Evolutionary conservation across 768 basidiomycete genomes (phyloP), one percentile per base, ranked within the genome.

Genomic region (Rhizopogon vinicolor): DNA sequence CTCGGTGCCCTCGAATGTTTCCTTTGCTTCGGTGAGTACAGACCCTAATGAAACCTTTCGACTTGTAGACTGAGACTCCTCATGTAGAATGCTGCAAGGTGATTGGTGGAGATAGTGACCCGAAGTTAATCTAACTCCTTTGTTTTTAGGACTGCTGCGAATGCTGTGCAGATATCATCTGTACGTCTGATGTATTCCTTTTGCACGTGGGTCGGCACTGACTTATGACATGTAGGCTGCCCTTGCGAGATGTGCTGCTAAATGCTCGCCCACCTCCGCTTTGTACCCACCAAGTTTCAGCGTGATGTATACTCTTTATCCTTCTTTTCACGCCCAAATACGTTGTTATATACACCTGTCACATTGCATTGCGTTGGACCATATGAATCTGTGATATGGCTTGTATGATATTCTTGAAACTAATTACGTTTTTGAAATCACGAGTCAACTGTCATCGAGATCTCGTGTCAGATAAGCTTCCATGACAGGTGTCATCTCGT

Each of bases 171-270:
- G 87, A 89, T 62, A 88, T 89, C 61, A 60, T 89, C 43, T 90
- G 87, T 89, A 65, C 66, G 87, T 63, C 29, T 8, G 13, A 25
- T 25, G 25, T 25, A 16, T 18, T 14, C 29, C 7, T 25, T 22
- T 49, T 9, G 5, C 14, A 37, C 1, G 35, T 2, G 22, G 22
- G 35, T 8, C 14, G 2, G 14, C 14, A 7, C 48, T 49, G 19
- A 49, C 33, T 37, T 22, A 9, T 2, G 5, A 16, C 14, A 25
- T 37, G 1, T 16, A 89, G 87, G 87, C 70, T 89, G 86, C 77
- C 87, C 87, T 8, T 89, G 87, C 75, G 87, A 89, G 73, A 81
- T 88, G 81, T 84, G 82, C 67, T 88, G 86, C 67, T 85, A 74
- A 74, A 44, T 53, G 41, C 6, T 4, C 12, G n/a, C 39, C 18